phyloP scores from a whole-genome alignment of 169 alveolate species.

The Besnoitia besnoiti region DNA sequence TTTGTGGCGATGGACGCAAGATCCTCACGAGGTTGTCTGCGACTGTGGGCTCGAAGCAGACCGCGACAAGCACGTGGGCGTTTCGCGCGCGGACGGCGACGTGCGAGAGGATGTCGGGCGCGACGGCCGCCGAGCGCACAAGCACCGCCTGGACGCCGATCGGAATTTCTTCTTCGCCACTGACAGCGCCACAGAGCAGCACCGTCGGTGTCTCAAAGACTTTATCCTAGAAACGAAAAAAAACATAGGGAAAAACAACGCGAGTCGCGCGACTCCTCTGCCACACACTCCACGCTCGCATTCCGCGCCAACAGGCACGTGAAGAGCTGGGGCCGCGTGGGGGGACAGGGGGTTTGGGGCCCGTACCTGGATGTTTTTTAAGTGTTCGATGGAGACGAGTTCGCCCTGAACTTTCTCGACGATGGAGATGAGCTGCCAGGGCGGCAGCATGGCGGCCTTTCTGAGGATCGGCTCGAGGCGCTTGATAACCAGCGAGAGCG shows the following conservation, averaged over 20 bases:
- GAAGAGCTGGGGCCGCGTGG: too few species aligned
- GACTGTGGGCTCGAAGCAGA: constrained; percentile 76
- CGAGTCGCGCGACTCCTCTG: background rate
- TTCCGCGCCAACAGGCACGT: too few species aligned
- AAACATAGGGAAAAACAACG: background rate
- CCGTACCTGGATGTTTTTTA: constrained; percentile 61
- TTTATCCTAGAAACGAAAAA: constrained; percentile 71
- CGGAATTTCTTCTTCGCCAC: constrained; percentile 94
- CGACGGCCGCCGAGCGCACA: constrained; percentile 84
- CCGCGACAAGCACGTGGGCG: constrained; percentile 84
- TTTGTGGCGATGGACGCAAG: too few species aligned
- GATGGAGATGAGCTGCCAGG: constrained; percentile 85
- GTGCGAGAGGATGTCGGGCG: constrained; percentile 92
- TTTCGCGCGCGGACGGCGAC: constrained; percentile 92
- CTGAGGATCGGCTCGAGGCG: constrained; percentile 85
- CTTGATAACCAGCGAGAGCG: constrained; percentile 69
- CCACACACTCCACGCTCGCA: too few species aligned
- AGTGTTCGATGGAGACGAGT: constrained; percentile 69
- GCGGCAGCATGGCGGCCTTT: constrained; percentile 77
- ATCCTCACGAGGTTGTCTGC: constrained; percentile 40
- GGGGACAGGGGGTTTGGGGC: too few species aligned
- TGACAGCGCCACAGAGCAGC: constrained; percentile 81
- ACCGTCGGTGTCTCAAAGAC: constrained; percentile 80
- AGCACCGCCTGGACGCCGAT: constrained; percentile 85
- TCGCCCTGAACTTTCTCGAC: constrained; percentile 80